Conservation (phyloP, 2,329 filamentous ascomycete species). For the Amphichorda felina region DNA sequence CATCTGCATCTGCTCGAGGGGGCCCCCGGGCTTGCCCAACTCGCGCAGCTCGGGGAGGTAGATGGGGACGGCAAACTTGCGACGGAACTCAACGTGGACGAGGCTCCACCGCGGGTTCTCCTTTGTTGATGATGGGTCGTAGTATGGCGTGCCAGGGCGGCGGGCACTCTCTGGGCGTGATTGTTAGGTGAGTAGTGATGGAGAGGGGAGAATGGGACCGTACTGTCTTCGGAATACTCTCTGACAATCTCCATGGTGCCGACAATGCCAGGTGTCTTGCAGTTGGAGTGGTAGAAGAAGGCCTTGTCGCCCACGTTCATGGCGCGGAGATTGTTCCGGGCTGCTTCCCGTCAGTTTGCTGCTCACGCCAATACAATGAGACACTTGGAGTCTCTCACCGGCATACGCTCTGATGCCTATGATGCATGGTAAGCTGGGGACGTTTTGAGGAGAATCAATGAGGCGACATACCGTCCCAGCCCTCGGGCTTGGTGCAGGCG, state of each 20-base stretch:
- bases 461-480: conserved; percentile 93
- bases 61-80: conserved; percentile 65
- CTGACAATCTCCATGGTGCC: conserved; percentile 82
- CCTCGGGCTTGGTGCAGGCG: conserved; percentile 62
- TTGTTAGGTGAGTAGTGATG: conserved; percentile 1
- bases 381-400: conserved; percentile 15
- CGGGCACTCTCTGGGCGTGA: conserved; percentile 15
- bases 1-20: conserved; percentile 68
- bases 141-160: conserved; percentile 50
- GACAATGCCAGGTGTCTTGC: conserved; percentile 77
- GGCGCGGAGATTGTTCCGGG: conserved; percentile 77
- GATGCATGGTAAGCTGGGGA: too few relatives aligned
- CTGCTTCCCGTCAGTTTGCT: conserved; percentile 23
- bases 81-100: conserved; percentile 78
- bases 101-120: conserved; percentile 60
- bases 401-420: conserved; percentile 37
- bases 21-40: conserved; percentile 41
- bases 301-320: conserved; percentile 90
- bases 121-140: conserved; percentile 60
- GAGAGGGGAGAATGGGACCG: conserved; percentile 10
- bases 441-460: too few relatives aligned
- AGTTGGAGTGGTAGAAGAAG: conserved; percentile 96
- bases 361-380: not conserved
- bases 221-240: conserved; percentile 72
- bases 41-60: conserved; percentile 60